Conservation (phyloP, 139 green algal species). For the Chlorella vulgaris region DNA sequence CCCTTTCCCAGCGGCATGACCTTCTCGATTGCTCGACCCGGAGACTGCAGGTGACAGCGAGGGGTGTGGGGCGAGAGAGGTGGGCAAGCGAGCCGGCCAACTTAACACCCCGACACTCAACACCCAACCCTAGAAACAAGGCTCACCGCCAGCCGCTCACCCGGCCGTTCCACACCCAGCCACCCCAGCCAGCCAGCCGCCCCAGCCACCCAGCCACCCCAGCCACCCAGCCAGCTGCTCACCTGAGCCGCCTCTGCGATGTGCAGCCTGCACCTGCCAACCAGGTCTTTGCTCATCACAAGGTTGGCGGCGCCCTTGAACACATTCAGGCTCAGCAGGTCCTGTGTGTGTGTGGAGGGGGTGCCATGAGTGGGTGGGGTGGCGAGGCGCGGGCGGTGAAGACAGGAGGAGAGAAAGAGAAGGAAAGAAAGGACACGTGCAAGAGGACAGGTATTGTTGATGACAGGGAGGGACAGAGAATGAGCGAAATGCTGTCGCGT, state of each 20-base stretch:
- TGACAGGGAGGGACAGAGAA: too few species aligned
- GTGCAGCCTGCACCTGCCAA: constrained; percentile 47
- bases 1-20: constrained; percentile 48
- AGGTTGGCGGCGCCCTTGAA: constrained; percentile 55
- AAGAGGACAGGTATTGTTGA: too few species aligned
- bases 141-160: background rate
- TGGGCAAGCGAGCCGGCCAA: too few species aligned
- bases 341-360: background rate
- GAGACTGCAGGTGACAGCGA: too few species aligned
- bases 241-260: constrained; percentile 37
- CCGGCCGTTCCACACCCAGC: background rate
- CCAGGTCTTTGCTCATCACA: constrained; percentile 42
- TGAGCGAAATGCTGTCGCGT: too few species aligned
- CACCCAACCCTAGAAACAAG: background rate
- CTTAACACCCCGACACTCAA: too few species aligned
- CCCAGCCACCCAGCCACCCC: background rate
- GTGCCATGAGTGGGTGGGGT: too few species aligned
- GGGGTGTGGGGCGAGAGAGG: too few species aligned
- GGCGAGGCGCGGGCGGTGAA: background rate
- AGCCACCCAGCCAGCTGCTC: background rate
- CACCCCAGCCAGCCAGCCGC: background rate
- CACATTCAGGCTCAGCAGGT: constrained; percentile 58
- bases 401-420: background rate
- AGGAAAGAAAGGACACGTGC: too few species aligned
- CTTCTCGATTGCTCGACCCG: constrained; percentile 31